Evolutionary conservation across 164 flowering plant genomes (phyloP).

Genomic region (Magnolia changhungtana): DNA sequence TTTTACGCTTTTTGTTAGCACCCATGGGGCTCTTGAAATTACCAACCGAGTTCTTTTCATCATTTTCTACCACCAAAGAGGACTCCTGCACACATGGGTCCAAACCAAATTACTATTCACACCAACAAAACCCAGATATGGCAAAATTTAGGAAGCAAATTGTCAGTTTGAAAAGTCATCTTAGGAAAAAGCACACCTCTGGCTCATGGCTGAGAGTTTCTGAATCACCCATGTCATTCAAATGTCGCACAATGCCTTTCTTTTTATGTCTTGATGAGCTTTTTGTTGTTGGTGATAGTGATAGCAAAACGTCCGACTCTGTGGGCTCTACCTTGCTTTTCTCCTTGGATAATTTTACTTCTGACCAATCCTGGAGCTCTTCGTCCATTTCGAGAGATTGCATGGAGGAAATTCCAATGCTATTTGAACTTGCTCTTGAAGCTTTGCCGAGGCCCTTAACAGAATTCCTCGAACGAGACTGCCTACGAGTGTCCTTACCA

Average conservation of each 20-base stretch:
- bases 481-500: constrained; percentile 33
- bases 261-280: constrained; percentile 38
- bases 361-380: constrained; percentile 26
- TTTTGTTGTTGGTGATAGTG: constrained; percentile 31
- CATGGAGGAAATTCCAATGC: constrained; percentile 9
- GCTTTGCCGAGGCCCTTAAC: constrained; percentile 25
- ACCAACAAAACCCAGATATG: too few species aligned
- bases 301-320: constrained; percentile 39
- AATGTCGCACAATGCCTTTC: constrained; percentile 25
- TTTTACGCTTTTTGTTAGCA: constrained; percentile 55
- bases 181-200: too few species aligned
- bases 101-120: too few species aligned
- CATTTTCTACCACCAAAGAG: constrained; percentile 22
- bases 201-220: too few species aligned
- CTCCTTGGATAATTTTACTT: constrained; percentile 11
- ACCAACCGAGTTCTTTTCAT: constrained; percentile 15
- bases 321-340: constrained; percentile 13
- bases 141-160: too few species aligned
- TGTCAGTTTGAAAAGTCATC: too few species aligned
- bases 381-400: constrained; percentile 26
- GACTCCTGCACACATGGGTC: too few species aligned
- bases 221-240: too few species aligned
- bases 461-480: constrained; percentile 24
- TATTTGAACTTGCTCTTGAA: constrained; percentile 18
- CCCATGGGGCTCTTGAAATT: constrained; percentile 32